phyloP scores from a whole-genome alignment of 1,139 yeast species.

The Suhomyces wounanorum region DNA sequence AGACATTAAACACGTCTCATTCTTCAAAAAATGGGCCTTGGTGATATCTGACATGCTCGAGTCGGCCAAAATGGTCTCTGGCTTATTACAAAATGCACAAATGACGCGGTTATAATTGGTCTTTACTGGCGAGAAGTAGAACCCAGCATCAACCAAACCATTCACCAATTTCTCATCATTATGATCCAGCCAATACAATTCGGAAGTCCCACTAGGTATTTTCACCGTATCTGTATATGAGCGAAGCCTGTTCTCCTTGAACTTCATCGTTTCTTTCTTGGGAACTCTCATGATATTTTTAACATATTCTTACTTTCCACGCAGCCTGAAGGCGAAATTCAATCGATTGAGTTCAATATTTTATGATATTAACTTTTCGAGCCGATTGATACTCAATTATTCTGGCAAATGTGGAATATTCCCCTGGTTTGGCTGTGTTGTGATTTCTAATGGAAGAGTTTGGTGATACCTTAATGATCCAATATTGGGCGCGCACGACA shows the following conservation, averaged over 20 bases:
- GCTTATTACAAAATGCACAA: slow-evolving; percentile 62
- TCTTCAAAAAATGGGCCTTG: slow-evolving; percentile 47
- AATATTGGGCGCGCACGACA: background rate
- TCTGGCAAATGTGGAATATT: background rate
- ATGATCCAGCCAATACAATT: slow-evolving; percentile 27
- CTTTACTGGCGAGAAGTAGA: slow-evolving; percentile 63
- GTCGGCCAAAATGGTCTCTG: slow-evolving; percentile 39
- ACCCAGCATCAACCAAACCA: slow-evolving; percentile 66
- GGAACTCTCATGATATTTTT: slow-evolving; percentile 16
- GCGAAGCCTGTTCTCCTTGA: slow-evolving; percentile 25
- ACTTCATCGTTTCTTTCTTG: slow-evolving; percentile 19
- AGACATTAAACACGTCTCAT: slow-evolving; percentile 22
- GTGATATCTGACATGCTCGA: slow-evolving; percentile 33
- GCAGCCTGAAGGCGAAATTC: background rate
- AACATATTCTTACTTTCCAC: background rate
- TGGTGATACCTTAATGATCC: background rate
- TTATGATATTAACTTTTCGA: background rate
- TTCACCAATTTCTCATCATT: slow-evolving; percentile 36
- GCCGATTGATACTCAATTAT: background rate
- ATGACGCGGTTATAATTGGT: slow-evolving; percentile 49
- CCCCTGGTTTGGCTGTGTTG: background rate
- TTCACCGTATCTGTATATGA: slow-evolving; percentile 26
- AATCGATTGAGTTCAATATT: background rate
- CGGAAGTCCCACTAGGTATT: slow-evolving; percentile 16
- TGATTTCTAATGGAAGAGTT: background rate